Percentiles rank a stretch among this genome's conserved stretches.
phyloP scores from a whole-genome alignment of 768 basidiomycete species.

The Suillus clintonianus region DNA sequence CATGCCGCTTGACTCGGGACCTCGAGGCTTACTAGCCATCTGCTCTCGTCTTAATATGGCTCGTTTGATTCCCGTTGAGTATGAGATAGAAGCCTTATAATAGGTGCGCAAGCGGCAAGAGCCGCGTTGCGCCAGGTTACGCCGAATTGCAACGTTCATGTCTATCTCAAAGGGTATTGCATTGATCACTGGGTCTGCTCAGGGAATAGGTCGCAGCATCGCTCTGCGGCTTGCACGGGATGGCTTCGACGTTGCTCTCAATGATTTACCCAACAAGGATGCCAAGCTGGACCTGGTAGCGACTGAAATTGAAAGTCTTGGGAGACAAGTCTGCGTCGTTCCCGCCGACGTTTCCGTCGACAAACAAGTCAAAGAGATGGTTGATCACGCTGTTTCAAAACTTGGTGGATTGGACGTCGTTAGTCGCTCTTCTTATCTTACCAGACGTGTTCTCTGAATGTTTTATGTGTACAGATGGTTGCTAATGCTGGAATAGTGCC shows the following conservation, averaged over 20 bases:
- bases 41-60: not conserved
- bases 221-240: conserved; percentile 28
- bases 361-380: conserved; percentile 14
- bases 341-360: conserved; percentile 8
- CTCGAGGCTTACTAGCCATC: not conserved
- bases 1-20: not conserved
- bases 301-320: not conserved
- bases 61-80: not conserved
- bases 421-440: conserved; percentile 3
- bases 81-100: not conserved
- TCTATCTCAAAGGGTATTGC: conserved; percentile 14
- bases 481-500: conserved; percentile 26
- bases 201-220: conserved; percentile 24
- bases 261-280: conserved; percentile 1
- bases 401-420: conserved; percentile 16
- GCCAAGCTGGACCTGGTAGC: conserved; percentile 6
- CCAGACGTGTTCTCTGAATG: not conserved
- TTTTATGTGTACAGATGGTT: conserved; percentile 19
- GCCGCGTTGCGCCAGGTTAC: not conserved
- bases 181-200: conserved; percentile 21
- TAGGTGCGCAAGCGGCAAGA: not conserved
- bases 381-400: conserved; percentile 7
- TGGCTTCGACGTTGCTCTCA: conserved; percentile 22
- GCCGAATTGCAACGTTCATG: not conserved
- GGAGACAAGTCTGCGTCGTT: not conserved